Conservation (phyloP, 768 basidiomycete genomes). For the Lactarius indigo region DNA sequence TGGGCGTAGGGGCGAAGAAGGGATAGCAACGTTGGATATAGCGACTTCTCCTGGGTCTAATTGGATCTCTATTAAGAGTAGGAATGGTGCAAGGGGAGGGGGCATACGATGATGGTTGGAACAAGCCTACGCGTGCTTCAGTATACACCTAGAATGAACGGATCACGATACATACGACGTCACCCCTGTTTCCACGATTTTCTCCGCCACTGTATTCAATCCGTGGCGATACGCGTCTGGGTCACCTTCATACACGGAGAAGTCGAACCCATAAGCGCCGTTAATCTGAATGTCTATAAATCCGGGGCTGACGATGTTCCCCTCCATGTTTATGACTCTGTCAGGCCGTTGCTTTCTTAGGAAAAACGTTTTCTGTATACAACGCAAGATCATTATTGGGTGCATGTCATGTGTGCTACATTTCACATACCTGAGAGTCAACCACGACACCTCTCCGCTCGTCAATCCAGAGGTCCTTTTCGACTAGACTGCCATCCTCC, state of each 20-base stretch:
- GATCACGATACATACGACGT: constrained; percentile 63
- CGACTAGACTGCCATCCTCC: constrained; percentile 73
- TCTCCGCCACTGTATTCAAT: constrained; percentile 64
- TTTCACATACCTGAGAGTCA: constrained; percentile 57
- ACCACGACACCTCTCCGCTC: constrained; percentile 67
- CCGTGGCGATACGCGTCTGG: constrained; percentile 66
- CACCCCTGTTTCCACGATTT: constrained; percentile 83
- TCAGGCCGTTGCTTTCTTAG: constrained; percentile 56
- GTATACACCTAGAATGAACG: constrained; percentile 15
- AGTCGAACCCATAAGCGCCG: constrained; percentile 85
- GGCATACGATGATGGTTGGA: constrained; percentile 56
- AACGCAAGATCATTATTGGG: constrained; percentile 11
- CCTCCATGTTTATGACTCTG: constrained; percentile 62
- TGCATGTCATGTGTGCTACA: background rate
- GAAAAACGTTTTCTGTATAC: constrained; percentile 61
- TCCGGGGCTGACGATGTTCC: constrained; percentile 83
- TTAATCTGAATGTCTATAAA: constrained; percentile 88
- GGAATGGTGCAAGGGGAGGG: background rate
- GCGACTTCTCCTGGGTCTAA: constrained; percentile 73
- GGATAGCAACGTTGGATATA: constrained; percentile 67
- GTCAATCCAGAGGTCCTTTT: constrained; percentile 82
- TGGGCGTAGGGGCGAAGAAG: constrained; percentile 67
- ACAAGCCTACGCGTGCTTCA: constrained; percentile 25
- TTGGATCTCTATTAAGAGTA: background rate
- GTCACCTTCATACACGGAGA: constrained; percentile 74